A percentile compares a stretch with the other conserved stretches of the same genome.
Evolutionary conservation across 2,329 filamentous ascomycete species (phyloP).

Genomic region (Neodidymelliopsis sp.): DNA sequence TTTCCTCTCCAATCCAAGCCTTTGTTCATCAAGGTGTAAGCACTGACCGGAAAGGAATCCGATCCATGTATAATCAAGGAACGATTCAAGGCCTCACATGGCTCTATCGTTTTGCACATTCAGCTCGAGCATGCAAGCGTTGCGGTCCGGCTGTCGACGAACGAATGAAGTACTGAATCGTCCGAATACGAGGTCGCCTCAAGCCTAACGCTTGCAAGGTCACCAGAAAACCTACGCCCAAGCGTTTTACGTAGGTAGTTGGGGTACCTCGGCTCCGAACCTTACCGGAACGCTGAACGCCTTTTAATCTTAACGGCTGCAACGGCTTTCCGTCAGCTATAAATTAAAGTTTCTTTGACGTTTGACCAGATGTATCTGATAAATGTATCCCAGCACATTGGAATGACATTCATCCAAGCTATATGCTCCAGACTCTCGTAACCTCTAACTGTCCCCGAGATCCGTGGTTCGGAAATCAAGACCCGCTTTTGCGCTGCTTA

Average conservation of each 20-base stretch:
- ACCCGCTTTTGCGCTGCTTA: constrained; percentile 5
- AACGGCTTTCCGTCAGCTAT: constrained; percentile 14
- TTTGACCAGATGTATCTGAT: constrained; percentile 29
- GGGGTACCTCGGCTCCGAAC: constrained; percentile 16
- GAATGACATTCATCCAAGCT: constrained; percentile 3
- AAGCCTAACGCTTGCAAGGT: constrained; percentile 5
- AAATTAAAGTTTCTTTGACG: constrained; percentile 25
- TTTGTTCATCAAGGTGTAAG: constrained; percentile 1
- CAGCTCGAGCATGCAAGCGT: constrained; percentile 22
- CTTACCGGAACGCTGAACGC: constrained; percentile 13
- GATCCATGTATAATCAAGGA: constrained; percentile 20
- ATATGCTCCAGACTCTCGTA: constrained; percentile 7
- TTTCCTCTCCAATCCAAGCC: constrained; percentile 15
- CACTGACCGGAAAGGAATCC: constrained; percentile 10
- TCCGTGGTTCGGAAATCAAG: constrained; percentile 2
- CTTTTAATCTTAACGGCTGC: constrained; percentile 27
- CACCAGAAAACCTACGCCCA: background rate
- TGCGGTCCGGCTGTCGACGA: constrained; percentile 27
- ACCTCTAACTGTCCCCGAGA: background rate
- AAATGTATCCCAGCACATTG: constrained; percentile 19
- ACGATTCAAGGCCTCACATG: constrained; percentile 22
- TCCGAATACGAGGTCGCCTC: constrained; percentile 19
- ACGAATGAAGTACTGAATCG: constrained; percentile 24
- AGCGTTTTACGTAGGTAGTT: constrained; percentile 7
- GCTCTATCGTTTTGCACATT: constrained; percentile 19